Conservation (phyloP, 306 rosid species). For the Inga laurina region DNA sequence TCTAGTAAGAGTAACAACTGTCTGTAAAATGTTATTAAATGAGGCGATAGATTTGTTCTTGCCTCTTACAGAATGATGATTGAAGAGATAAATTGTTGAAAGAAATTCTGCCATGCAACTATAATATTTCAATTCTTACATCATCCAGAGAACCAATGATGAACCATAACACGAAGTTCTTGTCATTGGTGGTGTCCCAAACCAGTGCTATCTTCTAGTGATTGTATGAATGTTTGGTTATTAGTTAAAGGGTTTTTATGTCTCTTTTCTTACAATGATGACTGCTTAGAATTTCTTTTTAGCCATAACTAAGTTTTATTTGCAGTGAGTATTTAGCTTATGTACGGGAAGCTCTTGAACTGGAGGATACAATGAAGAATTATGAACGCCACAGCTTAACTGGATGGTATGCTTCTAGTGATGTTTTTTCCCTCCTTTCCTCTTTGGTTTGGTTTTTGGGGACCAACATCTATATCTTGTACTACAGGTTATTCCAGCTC, state of each 20-base stretch:
- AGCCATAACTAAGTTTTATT: constrained; percentile 32
- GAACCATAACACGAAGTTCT: neutral
- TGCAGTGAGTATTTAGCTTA: constrained; percentile 92
- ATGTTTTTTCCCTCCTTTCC: neutral
- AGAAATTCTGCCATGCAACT: neutral
- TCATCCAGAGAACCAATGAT: neutral
- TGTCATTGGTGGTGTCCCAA: neutral
- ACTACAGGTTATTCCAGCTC: constrained; percentile 29
- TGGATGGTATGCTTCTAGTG: constrained; percentile 77
- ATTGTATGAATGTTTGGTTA: constrained; percentile 6
- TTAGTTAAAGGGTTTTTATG: constrained; percentile 2
- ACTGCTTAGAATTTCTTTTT: constrained; percentile 21
- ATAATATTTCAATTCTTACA: neutral
- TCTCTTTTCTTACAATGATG: constrained; percentile 16
- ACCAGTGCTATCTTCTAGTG: neutral
- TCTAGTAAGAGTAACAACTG: constrained; percentile 14
- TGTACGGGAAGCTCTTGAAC: constrained; percentile 81
- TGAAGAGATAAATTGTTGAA: neutral
- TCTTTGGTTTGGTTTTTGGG: neutral
- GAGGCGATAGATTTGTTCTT: constrained; percentile 10
- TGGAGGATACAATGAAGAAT: constrained; percentile 87
- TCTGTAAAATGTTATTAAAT: constrained; percentile 15
- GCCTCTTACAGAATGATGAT: constrained; percentile 21
- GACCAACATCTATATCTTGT: constrained; percentile 3
- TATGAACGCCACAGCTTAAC: constrained; percentile 74